These are phyloP conservation scores for Aspergillus baeticus DNA, from an alignment of 495 filamentous ascomycete genomes.

Conservation along the genomic window DNA sequence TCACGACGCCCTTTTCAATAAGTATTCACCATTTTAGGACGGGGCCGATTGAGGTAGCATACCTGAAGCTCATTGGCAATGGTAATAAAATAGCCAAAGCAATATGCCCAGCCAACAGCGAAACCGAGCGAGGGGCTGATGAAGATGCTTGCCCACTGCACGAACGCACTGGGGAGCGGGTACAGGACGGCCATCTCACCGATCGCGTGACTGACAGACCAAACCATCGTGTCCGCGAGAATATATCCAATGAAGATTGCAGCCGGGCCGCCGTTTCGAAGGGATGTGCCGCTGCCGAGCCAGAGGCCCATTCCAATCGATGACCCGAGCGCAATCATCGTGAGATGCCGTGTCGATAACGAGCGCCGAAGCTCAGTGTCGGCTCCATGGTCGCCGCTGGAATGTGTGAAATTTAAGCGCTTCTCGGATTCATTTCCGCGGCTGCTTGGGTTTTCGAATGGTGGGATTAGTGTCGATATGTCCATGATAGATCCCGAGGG, in stretches of 20 bases:
- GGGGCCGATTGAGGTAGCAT: not conserved
- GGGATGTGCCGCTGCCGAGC: constrained; percentile 26
- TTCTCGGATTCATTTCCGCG: constrained; percentile 10
- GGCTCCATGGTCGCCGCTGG: constrained; percentile 20
- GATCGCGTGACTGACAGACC: constrained; percentile 39
- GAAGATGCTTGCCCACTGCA: constrained; percentile 46
- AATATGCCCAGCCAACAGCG: constrained; percentile 53
- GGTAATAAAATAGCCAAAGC: constrained; percentile 41
- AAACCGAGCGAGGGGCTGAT: constrained; percentile 48
- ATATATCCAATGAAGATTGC: constrained; percentile 51
- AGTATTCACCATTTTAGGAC: not conserved
- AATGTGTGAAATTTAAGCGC: not conserved
- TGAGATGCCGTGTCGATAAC: constrained; percentile 32
- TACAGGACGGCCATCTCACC: constrained; percentile 49
- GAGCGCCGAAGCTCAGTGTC: constrained; percentile 27
- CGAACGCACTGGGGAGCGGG: constrained; percentile 56
- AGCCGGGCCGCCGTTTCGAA: constrained; percentile 26
- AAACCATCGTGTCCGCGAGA: constrained; percentile 32
- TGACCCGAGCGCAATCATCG: constrained; percentile 33
- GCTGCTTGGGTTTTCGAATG: constrained; percentile 6
- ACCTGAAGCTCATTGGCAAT: constrained; percentile 48
- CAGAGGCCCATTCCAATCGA: constrained; percentile 33
- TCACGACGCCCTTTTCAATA: constrained; percentile 41
- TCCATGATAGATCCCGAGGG: not conserved
- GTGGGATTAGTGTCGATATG: not conserved